Percentiles rank a stretch among this genome's conserved stretches.
phyloP scores from a whole-genome alignment of 768 basidiomycete species.

The Trametes gibbosa region DNA sequence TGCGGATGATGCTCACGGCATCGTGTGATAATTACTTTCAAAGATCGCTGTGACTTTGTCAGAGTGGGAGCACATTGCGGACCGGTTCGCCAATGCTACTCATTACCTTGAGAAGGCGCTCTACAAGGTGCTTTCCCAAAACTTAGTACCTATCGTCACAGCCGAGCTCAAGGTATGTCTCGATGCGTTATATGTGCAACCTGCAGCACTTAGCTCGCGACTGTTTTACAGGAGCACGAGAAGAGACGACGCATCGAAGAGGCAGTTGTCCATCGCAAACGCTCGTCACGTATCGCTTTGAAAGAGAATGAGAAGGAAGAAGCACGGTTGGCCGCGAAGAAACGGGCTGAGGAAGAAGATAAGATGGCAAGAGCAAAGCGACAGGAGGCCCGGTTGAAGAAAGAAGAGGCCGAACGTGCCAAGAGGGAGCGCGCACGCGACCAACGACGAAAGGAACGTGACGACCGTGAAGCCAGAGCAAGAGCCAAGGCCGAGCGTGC shows the following conservation, averaged over 20 bases:
- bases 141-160: constrained; percentile 69
- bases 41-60: constrained; percentile 80
- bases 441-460: constrained; percentile 44
- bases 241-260: constrained; percentile 64
- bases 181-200: constrained; percentile 1
- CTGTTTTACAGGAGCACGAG: constrained; percentile 52
- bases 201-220: not conserved
- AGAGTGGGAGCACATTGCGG: constrained; percentile 83
- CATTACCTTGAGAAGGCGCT: constrained; percentile 82
- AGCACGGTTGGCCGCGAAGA: constrained; percentile 55
- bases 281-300: constrained; percentile 83
- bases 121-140: constrained; percentile 60
- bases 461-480: constrained; percentile 34
- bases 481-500: constrained; percentile 27
- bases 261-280: constrained; percentile 80
- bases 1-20: not conserved
- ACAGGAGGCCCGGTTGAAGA: constrained; percentile 36
- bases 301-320: constrained; percentile 81
- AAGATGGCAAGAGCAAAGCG: constrained; percentile 63
- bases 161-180: constrained; percentile 60
- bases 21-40: not conserved
- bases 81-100: constrained; percentile 70
- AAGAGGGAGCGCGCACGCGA: constrained; percentile 61
- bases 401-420: constrained; percentile 38
- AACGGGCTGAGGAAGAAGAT: constrained; percentile 64